Evolutionary conservation across 192 early-diverging fungal species (phyloP), one percentile per base, ranked within the genome.

Genomic region (Thamnidium elegans): DNA sequence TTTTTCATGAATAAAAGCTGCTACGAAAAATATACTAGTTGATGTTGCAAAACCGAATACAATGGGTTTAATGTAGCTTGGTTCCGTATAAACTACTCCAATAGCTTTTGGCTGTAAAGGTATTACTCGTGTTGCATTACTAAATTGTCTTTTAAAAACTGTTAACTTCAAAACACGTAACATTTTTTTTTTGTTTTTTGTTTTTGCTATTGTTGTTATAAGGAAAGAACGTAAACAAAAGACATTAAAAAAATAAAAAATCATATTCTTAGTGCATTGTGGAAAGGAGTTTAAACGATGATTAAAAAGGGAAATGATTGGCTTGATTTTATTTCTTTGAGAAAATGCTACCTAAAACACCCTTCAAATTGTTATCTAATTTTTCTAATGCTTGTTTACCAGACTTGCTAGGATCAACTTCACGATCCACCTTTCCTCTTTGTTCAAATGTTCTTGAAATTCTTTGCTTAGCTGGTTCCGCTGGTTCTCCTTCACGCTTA

Each of bases 391-490:
- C 3, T 55, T 52, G 61, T 76, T 71, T 36, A 21, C 42, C 15
- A 34, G 45, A 45, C 8, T 23, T 8, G 42, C 21, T 36, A 51
- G 55, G 46, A 39, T 66, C 73, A 8, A 65, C 78, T 14, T 82
- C 80, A 31, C 82, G 79, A 14, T 75, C 64, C 21, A 88, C 80
- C 26, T 81, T 79, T 23, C 81, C 79, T 34, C 91, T 75, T 73
- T 92, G 91, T 76, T 84, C 80, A 54, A 92, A 88, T 17, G 75
- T 63, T 47, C 78, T 73, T 58, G 70, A 72, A 32, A 87, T 68
- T 17, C 79, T 60, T 60, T 71, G 66, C 11, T 74, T 73, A 7
- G 58, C 52, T 9, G 67, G 55, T 11, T 56, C 61, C 39, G 50
- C 36, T 10, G 62, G 59, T 3, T 72, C 68, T 20, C 71, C 69